phyloP scores from a whole-genome alignment of 257 asterid genomes.

The Rhazya stricta region DNA sequence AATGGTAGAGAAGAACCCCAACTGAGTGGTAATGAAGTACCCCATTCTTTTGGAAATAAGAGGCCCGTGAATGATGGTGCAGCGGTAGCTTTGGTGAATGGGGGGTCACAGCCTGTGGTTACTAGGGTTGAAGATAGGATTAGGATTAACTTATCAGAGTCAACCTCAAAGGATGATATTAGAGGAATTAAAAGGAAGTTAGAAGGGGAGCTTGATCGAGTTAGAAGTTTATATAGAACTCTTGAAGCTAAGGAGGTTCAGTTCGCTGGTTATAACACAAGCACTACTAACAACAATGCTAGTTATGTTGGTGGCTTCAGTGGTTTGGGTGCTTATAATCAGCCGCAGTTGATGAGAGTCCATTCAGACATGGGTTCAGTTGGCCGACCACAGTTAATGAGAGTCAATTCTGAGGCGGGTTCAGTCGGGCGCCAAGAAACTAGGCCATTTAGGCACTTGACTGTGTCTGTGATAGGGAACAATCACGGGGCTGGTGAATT shows the following conservation, averaged over 20 bases:
- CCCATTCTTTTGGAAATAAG: not conserved
- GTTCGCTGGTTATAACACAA: constrained; percentile 36
- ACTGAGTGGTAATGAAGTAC: not conserved
- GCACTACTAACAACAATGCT: constrained; percentile 29
- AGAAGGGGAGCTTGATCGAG: constrained; percentile 56
- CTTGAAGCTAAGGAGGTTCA: constrained; percentile 59
- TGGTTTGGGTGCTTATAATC: constrained; percentile 22
- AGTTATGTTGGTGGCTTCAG: constrained; percentile 32
- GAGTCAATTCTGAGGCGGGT: constrained; percentile 53
- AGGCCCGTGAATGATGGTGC: constrained; percentile 11
- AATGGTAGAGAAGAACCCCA: not conserved
- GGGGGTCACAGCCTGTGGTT: constrained; percentile 31
- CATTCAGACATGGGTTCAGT: constrained; percentile 19
- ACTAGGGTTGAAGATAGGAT: constrained; percentile 56
- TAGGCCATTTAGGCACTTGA: constrained; percentile 64
- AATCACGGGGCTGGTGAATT: constrained; percentile 36
- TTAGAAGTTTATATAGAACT: constrained; percentile 42
- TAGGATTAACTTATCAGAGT: constrained; percentile 46
- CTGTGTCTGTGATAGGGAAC: constrained; percentile 51
- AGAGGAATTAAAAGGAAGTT: constrained; percentile 47
- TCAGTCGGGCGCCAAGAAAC: constrained; percentile 40
- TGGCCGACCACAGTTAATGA: constrained; percentile 38
- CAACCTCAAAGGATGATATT: constrained; percentile 44
- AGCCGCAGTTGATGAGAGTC: constrained; percentile 13
- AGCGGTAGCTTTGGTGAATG: constrained; percentile 15